Percentiles rank a stretch among this genome's conserved stretches.
phyloP scores from a whole-genome alignment of 352 stramenopile genomes.

The Globisporangium sylvaticum region DNA sequence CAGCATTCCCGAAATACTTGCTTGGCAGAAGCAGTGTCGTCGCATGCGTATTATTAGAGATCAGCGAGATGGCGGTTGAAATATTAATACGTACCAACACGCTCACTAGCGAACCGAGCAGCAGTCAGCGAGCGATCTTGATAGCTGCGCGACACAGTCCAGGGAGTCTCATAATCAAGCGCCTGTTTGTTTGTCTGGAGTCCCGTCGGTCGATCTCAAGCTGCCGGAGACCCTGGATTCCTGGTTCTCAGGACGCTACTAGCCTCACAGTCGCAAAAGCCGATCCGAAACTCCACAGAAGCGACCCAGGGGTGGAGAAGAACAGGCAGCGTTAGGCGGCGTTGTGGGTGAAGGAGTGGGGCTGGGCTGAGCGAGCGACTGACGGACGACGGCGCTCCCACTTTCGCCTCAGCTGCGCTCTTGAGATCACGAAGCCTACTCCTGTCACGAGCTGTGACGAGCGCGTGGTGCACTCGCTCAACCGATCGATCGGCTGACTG shows the following conservation, averaged over 20 bases:
- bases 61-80: neutral
- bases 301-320: neutral
- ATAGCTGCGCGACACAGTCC: neutral
- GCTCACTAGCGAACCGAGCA: neutral
- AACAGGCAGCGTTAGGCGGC: neutral
- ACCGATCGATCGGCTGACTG: too few relatives aligned
- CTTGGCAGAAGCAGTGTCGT: neutral
- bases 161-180: neutral
- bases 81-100: neutral
- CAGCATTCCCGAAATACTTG: neutral
- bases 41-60: neutral
- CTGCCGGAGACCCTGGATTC: neutral
- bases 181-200: neutral
- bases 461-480: neutral
- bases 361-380: neutral
- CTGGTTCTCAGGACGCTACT: neutral
- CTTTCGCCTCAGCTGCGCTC: conserved; percentile 6
- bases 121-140: neutral
- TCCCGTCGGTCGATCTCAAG: neutral
- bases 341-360: neutral
- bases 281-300: neutral
- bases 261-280: neutral
- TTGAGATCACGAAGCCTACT: neutral
- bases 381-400: neutral
- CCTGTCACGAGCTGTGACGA: conserved; percentile 1